Conservation (phyloP, 2,329 filamentous ascomycete genomes). For the Alternaria postmessia region DNA sequence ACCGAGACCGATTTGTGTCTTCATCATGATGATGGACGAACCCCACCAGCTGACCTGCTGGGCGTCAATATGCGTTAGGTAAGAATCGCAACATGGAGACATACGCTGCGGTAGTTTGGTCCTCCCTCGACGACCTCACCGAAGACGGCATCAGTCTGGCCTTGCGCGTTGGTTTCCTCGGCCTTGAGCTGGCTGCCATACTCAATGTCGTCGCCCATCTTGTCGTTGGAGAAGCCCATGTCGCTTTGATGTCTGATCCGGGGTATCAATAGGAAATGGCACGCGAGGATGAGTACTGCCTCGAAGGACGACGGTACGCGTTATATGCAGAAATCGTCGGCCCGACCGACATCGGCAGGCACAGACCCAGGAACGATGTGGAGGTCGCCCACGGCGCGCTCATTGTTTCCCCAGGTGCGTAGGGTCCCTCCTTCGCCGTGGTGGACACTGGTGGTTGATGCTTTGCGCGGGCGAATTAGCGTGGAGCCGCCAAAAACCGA, state of each 20-base stretch:
- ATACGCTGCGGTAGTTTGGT: slow-evolving; percentile 64
- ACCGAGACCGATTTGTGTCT: slow-evolving; percentile 46
- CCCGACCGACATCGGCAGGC: slow-evolving; percentile 16
- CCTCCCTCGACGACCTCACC: slow-evolving; percentile 57
- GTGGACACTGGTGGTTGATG: slow-evolving; percentile 8
- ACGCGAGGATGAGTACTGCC: not conserved
- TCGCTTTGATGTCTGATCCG: slow-evolving; percentile 2
- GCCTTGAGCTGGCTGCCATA: slow-evolving; percentile 12
- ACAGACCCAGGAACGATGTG: slow-evolving; percentile 10
- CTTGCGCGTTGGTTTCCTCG: slow-evolving; percentile 12
- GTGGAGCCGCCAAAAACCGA: slow-evolving; percentile 13
- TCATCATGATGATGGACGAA: slow-evolving; percentile 40
- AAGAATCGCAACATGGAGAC: slow-evolving; percentile 9
- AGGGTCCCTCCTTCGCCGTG: not conserved
- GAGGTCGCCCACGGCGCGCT: slow-evolving; percentile 9
- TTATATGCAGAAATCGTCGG: slow-evolving; percentile 16
- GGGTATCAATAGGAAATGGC: slow-evolving; percentile 6
- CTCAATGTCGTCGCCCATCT: slow-evolving; percentile 10
- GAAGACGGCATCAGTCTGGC: slow-evolving; percentile 53
- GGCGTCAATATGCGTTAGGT: slow-evolving; percentile 5
- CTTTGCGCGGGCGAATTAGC: slow-evolving; percentile 4
- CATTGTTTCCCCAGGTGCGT: slow-evolving; percentile 17
- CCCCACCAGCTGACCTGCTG: slow-evolving; percentile 38
- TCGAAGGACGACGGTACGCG: slow-evolving; percentile 10
- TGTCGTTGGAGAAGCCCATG: slow-evolving; percentile 11